Base-by-base conservation (phyloP, 805 yeast species). In the Starmerella stigmatis region DNA sequence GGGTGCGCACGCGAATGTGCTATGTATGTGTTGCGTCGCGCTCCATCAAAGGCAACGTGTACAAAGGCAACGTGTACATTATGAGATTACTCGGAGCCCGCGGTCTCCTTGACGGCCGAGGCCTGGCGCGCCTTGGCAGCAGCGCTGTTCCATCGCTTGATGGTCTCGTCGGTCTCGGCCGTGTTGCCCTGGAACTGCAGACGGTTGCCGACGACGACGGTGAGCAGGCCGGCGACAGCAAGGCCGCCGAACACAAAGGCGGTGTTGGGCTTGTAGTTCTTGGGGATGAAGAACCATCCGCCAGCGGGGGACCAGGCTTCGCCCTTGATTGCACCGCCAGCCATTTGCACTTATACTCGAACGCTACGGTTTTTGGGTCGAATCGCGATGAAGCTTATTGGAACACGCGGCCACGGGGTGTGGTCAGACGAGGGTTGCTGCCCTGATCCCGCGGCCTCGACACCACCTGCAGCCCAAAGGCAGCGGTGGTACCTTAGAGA, bases 211-310 rank as follows among this genome's bases (percentile, higher is more conserved):
- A 68, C 59, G 16, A 49, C 44, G 51, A 64, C 68, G 25, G 68
- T 51, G 25, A 58, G 59, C 34, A 58, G 59, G 17, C 66, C 53
- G 6, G 61, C 57, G 3, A 61, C 61, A 23, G 65, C 60, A 38
- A 67, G 61, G 1, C 72, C 72, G 11, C 64, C 65, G 16, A 66
- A 60, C 10, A 69, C 70, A 38, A 67, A 56, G 12, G 57, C 44
- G 9, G 74, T 68, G 57, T 74, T 74, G 20, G 61, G 50, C 46
- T 64, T 65, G 62, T 71, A 70, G 64, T 75, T 75, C 52, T 62
- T 64, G 16, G 79, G 79, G 13, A 70, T 68, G 56, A 69, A 69
- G 59, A 58, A 69, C 79, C 79, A 75, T 41, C 79, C 79, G 46
- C 79, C 79, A 2, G 75, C 56, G 22, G 75, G 75, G 17, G 74